Conservation (phyloP, 2,329 filamentous ascomycete genomes). For the Penicillium digitatum region DNA sequence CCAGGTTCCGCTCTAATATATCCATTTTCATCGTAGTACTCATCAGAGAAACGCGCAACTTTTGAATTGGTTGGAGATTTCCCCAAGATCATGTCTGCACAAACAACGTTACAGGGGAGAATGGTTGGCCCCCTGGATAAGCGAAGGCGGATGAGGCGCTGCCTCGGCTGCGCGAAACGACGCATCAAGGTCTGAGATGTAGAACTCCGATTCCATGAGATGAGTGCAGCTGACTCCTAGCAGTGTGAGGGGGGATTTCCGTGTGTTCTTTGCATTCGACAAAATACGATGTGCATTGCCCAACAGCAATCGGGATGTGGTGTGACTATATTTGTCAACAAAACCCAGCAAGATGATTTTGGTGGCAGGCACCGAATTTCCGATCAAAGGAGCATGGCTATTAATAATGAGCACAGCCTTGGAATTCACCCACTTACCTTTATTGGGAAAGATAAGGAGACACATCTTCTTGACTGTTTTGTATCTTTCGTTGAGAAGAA, state of each 20-base stretch:
- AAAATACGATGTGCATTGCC: background rate
- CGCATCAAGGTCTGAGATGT: conserved; percentile 3
- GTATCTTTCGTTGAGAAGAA: background rate
- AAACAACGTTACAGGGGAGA: background rate
- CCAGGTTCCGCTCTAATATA: background rate
- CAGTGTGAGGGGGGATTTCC: background rate
- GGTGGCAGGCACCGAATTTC: background rate
- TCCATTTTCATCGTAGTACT: background rate
- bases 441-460: background rate
- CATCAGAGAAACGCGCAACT: background rate
- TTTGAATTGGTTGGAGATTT: background rate
- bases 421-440: background rate
- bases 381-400: background rate
- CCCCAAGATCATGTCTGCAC: background rate
- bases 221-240: background rate
- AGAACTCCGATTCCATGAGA: background rate
- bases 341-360: background rate
- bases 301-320: background rate
- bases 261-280: background rate
- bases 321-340: background rate
- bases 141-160: conserved; percentile 5
- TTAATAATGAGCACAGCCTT: background rate
- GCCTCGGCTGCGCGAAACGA: conserved; percentile 4
- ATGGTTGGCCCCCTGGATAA: conserved; percentile 4
- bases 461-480: background rate